These are phyloP conservation scores for Leucocoprinus leucothites DNA, from an alignment of 768 basidiomycete species.

Conservation along the genomic window DNA sequence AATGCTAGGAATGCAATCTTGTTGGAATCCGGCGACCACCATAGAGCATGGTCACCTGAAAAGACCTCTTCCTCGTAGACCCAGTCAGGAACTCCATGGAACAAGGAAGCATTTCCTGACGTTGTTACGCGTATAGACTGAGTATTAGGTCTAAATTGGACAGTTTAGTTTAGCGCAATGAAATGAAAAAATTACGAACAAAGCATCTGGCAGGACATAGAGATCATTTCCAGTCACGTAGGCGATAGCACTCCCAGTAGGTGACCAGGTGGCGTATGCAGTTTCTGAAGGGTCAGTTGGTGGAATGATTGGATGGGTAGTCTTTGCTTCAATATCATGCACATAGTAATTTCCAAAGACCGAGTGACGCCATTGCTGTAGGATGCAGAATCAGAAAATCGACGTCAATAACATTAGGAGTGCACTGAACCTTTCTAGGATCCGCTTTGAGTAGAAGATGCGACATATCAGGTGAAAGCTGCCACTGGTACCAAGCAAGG, in stretches of 20 bases:
- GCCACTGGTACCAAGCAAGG: slow-evolving; percentile 61
- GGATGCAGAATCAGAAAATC: slow-evolving; percentile 8
- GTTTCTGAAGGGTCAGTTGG: slow-evolving; percentile 70
- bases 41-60: slow-evolving; percentile 66
- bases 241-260: slow-evolving; percentile 79
- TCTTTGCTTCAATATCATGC: slow-evolving; percentile 68
- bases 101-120: slow-evolving; percentile 78
- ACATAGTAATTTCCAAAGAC: slow-evolving; percentile 91
- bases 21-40: slow-evolving; percentile 84
- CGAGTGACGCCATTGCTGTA: slow-evolving; percentile 92
- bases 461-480: slow-evolving; percentile 87
- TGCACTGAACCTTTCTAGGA: slow-evolving; percentile 56
- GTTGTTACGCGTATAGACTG: slow-evolving; percentile 73
- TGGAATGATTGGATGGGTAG: slow-evolving; percentile 67
- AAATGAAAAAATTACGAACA: slow-evolving; percentile 38
- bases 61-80: slow-evolving; percentile 96
- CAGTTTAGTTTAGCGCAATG: background rate
- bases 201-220: slow-evolving; percentile 71
- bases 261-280: slow-evolving; percentile 85
- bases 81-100: slow-evolving; percentile 97
- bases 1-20: slow-evolving; percentile 82
- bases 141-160: slow-evolving; percentile 27
- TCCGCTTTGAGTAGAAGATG: slow-evolving; percentile 82
- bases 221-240: slow-evolving; percentile 87
- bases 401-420: background rate